Evolutionary conservation across 177 flowering plant species (phyloP).

Genomic region (Telopea speciosissima): DNA sequence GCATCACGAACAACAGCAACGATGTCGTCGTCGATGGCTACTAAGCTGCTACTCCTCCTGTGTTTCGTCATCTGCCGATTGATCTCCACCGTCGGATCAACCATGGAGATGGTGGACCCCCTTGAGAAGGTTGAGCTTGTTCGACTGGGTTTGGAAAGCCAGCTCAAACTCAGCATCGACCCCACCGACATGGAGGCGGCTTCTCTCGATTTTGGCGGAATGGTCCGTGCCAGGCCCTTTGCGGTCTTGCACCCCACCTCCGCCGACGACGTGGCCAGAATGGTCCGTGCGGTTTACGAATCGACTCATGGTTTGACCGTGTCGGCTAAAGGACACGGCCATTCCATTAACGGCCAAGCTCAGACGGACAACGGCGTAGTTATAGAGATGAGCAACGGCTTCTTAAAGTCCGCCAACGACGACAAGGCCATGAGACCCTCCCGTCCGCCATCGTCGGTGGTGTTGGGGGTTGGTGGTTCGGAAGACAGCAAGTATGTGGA

Average conservation of each 20-base stretch:
- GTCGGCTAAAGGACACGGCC: slow-evolving; percentile 91
- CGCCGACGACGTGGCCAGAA: slow-evolving; percentile 40
- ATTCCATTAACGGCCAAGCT: slow-evolving; percentile 92
- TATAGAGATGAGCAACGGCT: slow-evolving; percentile 51
- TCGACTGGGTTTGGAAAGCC: slow-evolving; percentile 36
- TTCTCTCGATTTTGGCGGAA: slow-evolving; percentile 66
- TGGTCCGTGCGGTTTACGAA: slow-evolving; percentile 44
- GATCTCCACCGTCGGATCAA: slow-evolving; percentile 55
- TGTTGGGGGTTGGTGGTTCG: slow-evolving; percentile 9
- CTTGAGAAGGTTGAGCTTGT: slow-evolving; percentile 20
- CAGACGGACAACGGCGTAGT: slow-evolving; percentile 59
- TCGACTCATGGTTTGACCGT: slow-evolving; percentile 43
- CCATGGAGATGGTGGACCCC: slow-evolving; percentile 36
- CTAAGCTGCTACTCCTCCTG: slow-evolving; percentile 39
- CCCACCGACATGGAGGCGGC: slow-evolving; percentile 41
- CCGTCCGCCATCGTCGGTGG: slow-evolving; percentile 8
- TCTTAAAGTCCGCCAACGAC: too few species aligned
- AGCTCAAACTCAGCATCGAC: slow-evolving; percentile 36
- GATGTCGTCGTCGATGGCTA: slow-evolving; percentile 64
- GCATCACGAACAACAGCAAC: neutral
- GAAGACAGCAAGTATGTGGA: slow-evolving; percentile 52
- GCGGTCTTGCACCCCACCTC: slow-evolving; percentile 68
- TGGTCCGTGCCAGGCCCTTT: slow-evolving; percentile 37
- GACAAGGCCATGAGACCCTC: slow-evolving; percentile 6
- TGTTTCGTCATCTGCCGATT: slow-evolving; percentile 41